Percentiles rank a stretch among this genome's conserved stretches.
Conservation (phyloP, 2,329 filamentous ascomycete species). For the Aspergillus sp. region DNA sequence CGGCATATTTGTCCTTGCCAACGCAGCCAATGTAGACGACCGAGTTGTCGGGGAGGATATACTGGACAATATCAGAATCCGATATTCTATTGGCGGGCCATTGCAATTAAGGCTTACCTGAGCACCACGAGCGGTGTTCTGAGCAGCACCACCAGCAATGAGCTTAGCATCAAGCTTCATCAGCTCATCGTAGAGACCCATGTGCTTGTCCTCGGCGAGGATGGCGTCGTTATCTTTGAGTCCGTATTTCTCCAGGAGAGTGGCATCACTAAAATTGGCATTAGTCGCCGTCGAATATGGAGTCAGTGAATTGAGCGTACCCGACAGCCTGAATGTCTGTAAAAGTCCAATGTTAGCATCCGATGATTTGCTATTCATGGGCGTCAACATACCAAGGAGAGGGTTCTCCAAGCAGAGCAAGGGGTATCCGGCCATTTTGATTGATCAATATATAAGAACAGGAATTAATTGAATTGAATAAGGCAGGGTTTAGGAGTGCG, state of each 20-base stretch:
- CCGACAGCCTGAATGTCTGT: conserved; percentile 81
- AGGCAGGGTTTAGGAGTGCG: neutral
- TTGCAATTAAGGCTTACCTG: conserved; percentile 45
- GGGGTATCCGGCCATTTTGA: neutral
- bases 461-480: neutral
- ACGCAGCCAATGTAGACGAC: conserved; percentile 92
- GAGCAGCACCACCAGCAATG: conserved; percentile 90
- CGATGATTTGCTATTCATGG: neutral
- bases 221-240: conserved; percentile 97
- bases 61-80: conserved; percentile 43
- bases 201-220: conserved; percentile 87
- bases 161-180: conserved; percentile 88
- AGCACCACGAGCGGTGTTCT: conserved; percentile 94
- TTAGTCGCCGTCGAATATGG: conserved; percentile 3
- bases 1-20: conserved; percentile 91
- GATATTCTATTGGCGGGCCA: neutral
- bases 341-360: conserved; percentile 13
- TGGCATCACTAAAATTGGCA: conserved; percentile 57
- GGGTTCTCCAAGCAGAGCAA: conserved; percentile 1
- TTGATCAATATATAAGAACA: neutral
- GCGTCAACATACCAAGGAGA: neutral
- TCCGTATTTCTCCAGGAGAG: conserved; percentile 82
- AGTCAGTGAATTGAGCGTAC: conserved; percentile 35
- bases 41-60: conserved; percentile 82
- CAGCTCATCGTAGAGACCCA: conserved; percentile 85